These are phyloP conservation scores for Gardenia jasminoides DNA, from an alignment of 257 asterid species.

Conservation along the genomic window DNA sequence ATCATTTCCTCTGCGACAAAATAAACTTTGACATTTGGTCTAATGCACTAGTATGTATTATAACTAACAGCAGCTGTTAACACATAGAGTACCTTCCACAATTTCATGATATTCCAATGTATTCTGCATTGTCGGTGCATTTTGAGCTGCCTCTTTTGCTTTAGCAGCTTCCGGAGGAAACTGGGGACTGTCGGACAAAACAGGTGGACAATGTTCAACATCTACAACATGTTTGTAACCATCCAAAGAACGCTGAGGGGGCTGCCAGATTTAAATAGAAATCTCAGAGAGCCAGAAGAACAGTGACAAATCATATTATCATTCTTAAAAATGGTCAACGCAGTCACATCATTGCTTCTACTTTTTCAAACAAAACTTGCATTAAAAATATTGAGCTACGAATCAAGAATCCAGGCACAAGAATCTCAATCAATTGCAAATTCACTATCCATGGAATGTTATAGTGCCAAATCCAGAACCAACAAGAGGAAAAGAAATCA, in stretches of 20 bases:
- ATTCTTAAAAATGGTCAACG: background rate
- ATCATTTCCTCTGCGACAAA: slow-evolving; percentile 71
- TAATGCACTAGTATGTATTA: background rate
- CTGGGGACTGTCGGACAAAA: slow-evolving; percentile 49
- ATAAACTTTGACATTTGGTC: slow-evolving; percentile 8
- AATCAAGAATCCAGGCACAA: background rate
- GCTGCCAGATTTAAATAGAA: slow-evolving; percentile 36
- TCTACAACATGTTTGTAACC: slow-evolving; percentile 81
- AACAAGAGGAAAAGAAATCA: background rate
- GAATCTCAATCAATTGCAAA: background rate
- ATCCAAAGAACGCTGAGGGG: slow-evolving; percentile 68
- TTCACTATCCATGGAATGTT: background rate
- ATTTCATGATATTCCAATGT: slow-evolving; percentile 74
- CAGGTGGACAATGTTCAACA: slow-evolving; percentile 68
- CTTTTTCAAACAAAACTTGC: background rate
- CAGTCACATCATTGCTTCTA: no score
- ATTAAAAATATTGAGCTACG: background rate
- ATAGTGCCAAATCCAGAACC: background rate
- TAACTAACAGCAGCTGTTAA: background rate
- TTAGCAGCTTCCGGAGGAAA: slow-evolving; percentile 80
- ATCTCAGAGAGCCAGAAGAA: slow-evolving; percentile 12
- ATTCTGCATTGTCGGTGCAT: slow-evolving; percentile 47
- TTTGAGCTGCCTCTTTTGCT: slow-evolving; percentile 89
- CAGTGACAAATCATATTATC: background rate
- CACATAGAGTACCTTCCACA: slow-evolving; percentile 62